Conservation (phyloP, 2,329 filamentous ascomycete species). For the Beauveria varroae region DNA sequence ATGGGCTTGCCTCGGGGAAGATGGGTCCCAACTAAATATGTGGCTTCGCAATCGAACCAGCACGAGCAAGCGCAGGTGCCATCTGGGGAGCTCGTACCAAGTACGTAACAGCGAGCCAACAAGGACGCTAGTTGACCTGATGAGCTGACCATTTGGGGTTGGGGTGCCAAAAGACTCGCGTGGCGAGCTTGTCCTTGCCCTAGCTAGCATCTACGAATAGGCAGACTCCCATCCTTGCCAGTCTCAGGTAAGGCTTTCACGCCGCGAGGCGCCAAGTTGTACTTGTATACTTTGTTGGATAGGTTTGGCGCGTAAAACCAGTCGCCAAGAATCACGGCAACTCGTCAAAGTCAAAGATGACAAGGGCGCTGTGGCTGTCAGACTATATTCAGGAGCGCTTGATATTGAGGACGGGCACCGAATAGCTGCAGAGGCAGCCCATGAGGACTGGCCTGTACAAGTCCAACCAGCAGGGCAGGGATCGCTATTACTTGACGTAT, state of each 20-base stretch:
- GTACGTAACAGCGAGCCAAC: neutral
- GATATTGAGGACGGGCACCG: neutral
- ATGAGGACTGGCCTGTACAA: neutral
- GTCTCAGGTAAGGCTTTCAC: too few species aligned
- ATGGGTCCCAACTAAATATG: neutral
- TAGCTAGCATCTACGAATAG: neutral
- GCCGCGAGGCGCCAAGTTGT: too few species aligned
- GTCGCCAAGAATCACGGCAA: too few species aligned
- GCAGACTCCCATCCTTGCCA: too few species aligned
- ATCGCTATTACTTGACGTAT: neutral
- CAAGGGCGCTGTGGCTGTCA: neutral
- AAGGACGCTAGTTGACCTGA: neutral
- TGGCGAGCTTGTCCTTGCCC: neutral
- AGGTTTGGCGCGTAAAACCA: too few species aligned
- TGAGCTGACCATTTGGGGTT: neutral
- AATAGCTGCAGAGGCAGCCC: neutral
- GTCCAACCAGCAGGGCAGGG: neutral
- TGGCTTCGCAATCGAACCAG: conserved; percentile 2
- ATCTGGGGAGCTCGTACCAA: neutral
- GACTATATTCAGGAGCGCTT: too few species aligned
- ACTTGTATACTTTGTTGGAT: too few species aligned
- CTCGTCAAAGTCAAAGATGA: neutral
- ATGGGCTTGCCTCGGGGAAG: conserved; percentile 3
- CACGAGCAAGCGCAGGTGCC: neutral
- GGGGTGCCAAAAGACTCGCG: neutral